Base-by-base conservation (phyloP, 2,329 filamentous ascomycete species). In the Xylaria sp. region DNA sequence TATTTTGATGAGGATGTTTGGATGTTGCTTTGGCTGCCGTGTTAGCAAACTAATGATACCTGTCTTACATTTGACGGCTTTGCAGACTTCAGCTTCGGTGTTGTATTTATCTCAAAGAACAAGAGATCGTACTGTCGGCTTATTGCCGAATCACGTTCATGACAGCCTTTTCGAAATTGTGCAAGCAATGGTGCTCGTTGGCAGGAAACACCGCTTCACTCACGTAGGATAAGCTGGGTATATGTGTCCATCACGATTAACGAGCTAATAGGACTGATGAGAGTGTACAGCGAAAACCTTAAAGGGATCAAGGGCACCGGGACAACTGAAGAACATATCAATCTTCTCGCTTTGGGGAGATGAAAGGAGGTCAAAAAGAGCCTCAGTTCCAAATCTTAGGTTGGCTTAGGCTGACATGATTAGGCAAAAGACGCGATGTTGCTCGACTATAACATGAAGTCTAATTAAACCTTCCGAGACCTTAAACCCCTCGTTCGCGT, bases 401-500 rank as follows among this genome's bases (percentile, higher is more conserved):
- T 15, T 65, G 45, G 52, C 9, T 30, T 30, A 45, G 25, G 46
- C 20, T 65, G 45, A 58, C 34, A 60, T 36, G n/a, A 32, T 13
- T 43, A 23, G 30, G 36, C 45, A 45, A 20, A 36, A 25, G 28
- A 25, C 55, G 39, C 3, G 36, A 60, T 23, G 48, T 3, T 3
- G 34, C 18, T 43, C 52, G 58, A 43, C 15, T 2, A 61, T 50
- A 6, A 45, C 23, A 56, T 23, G 65, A 56, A 56, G 59, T 64
- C 60, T 56, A 56, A 55, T 64, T 67, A 67, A 55, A 55, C 20
- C 53, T 36, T 6, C 13, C 41, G 5, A 30, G 28, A 30, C 28
- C 28, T 36, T 36, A 20, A 65, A 48, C 58, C 59, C 59, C 59
- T 58, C 65, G 55, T 20, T 10, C 13, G 23, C 53, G 60, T 55